These are phyloP conservation scores for Geranomyces michiganensis DNA, from an alignment of 192 early-diverging fungal genomes.

Conservation along the genomic window DNA sequence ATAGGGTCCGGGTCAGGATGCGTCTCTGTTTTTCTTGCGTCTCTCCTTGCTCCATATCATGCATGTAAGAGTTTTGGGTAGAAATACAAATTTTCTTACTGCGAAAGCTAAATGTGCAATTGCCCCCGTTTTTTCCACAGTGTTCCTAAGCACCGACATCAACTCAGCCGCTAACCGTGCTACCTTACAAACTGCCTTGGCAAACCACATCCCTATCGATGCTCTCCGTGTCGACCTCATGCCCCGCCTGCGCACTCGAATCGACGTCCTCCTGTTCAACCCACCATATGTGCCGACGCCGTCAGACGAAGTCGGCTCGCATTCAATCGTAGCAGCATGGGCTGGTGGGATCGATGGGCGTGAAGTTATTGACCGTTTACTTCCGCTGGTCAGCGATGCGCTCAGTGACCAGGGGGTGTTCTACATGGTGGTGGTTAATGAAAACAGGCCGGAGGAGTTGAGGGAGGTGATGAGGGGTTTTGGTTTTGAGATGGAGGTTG, in stretches of 20 bases:
- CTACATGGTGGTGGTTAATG: constrained; percentile 82
- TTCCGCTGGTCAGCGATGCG: constrained; percentile 72
- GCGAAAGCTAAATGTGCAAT: constrained; percentile 83
- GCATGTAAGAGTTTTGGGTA: not conserved
- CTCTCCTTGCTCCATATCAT: too few relatives aligned
- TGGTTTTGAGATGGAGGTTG: constrained; percentile 46
- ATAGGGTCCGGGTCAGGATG: too few relatives aligned
- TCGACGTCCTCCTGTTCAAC: constrained; percentile 91
- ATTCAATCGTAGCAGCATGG: constrained; percentile 83
- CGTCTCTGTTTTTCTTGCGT: too few relatives aligned
- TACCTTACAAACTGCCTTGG: too few relatives aligned
- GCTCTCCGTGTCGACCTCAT: constrained; percentile 40
- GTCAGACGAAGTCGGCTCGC: constrained; percentile 72
- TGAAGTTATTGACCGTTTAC: constrained; percentile 78
- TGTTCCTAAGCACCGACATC: constrained; percentile 20
- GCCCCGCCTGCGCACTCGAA: constrained; percentile 51
- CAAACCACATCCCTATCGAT: too few relatives aligned
- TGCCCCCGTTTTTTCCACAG: constrained; percentile 64
- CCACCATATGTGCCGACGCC: constrained; percentile 94
- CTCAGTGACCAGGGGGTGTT: constrained; percentile 75
- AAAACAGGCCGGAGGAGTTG: constrained; percentile 86
- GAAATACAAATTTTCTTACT: constrained; percentile 40
- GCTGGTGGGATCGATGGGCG: constrained; percentile 90
- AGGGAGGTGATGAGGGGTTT: constrained; percentile 58
- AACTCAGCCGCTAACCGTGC: too few relatives aligned